These are phyloP conservation scores for Schwanniomyces vanrijiae DNA, from an alignment of 805 yeast species.

Conservation along the genomic window DNA sequence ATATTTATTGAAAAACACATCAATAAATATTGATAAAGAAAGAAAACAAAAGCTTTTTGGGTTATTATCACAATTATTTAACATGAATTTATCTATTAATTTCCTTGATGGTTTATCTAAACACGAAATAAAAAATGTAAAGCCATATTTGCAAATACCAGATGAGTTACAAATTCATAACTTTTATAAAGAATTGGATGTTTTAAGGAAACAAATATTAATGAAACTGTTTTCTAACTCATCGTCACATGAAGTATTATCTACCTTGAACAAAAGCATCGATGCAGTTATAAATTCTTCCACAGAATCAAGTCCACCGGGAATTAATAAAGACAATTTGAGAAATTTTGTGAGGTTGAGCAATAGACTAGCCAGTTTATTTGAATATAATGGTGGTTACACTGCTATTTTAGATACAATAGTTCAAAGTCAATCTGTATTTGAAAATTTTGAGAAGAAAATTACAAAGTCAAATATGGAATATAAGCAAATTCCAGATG, in stretches of 20 bases:
- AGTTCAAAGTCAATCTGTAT: conserved; percentile 47
- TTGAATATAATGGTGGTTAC: conserved; percentile 55
- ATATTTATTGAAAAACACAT: background rate
- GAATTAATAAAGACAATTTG: conserved; percentile 12
- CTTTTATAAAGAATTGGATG: conserved; percentile 14
- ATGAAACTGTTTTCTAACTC: conserved; percentile 6
- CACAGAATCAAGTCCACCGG: conserved; percentile 1
- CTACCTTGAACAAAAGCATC: conserved; percentile 13
- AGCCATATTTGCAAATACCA: conserved; percentile 14
- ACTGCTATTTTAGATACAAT: conserved; percentile 58
- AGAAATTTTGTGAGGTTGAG: conserved; percentile 14
- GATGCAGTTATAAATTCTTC: conserved; percentile 3
- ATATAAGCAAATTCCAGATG: conserved; percentile 34
- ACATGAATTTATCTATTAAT: no score
- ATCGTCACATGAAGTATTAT: conserved; percentile 13
- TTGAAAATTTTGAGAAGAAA: conserved; percentile 41
- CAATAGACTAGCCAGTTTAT: conserved; percentile 27
- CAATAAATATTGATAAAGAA: background rate
- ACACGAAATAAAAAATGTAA: background rate
- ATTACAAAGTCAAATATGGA: background rate
- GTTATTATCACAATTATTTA: background rate
- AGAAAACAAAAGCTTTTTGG: conserved; percentile 3
- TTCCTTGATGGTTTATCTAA: conserved; percentile 3
- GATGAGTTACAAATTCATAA: conserved; percentile 12
- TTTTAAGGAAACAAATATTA: conserved; percentile 19